These are phyloP conservation scores for Pseudotulostoma volvatum DNA, from an alignment of 495 filamentous ascomycete species.

Conservation along the genomic window DNA sequence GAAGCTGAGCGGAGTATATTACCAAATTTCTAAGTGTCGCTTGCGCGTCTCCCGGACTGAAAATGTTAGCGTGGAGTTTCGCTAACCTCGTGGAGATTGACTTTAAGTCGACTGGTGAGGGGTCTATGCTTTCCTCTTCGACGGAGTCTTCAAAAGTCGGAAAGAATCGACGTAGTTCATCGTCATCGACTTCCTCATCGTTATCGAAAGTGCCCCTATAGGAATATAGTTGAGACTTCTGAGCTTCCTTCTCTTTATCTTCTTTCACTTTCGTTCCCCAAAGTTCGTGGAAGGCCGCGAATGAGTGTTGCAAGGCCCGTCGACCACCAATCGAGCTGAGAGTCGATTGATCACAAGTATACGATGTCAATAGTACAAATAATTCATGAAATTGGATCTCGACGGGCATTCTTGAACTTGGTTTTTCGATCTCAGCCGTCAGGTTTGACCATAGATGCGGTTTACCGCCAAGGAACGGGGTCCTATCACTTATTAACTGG, in stretches of 20 bases:
- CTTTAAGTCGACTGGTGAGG: slow-evolving; percentile 21
- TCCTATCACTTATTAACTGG: slow-evolving; percentile 29
- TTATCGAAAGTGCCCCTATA: slow-evolving; percentile 63
- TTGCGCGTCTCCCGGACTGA: slow-evolving; percentile 16
- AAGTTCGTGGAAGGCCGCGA: slow-evolving; percentile 52
- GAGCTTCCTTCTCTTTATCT: slow-evolving; percentile 55
- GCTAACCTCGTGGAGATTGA: slow-evolving; percentile 34
- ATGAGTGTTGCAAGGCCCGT: slow-evolving; percentile 28
- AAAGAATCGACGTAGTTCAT: slow-evolving; percentile 65
- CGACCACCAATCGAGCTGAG: slow-evolving; percentile 15
- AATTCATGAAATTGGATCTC: slow-evolving; percentile 32
- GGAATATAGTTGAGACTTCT: slow-evolving; percentile 59
- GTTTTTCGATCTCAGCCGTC: slow-evolving; percentile 6
- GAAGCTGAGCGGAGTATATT: slow-evolving; percentile 21
- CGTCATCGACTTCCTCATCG: slow-evolving; percentile 56
- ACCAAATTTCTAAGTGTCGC: slow-evolving; percentile 18
- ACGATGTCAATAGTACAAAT: slow-evolving; percentile 20
- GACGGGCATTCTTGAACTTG: slow-evolving; percentile 22
- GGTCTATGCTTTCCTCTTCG: slow-evolving; percentile 15
- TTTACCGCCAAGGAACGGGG: slow-evolving; percentile 48
- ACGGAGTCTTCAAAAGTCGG: slow-evolving; percentile 48
- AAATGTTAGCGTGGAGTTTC: slow-evolving; percentile 35
- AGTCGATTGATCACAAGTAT: slow-evolving; percentile 20
- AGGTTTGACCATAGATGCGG: slow-evolving; percentile 12
- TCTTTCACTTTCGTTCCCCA: slow-evolving; percentile 61